Base-by-base conservation (phyloP, 1,284 basidiomycete species). In the Mycena sp. region DNA sequence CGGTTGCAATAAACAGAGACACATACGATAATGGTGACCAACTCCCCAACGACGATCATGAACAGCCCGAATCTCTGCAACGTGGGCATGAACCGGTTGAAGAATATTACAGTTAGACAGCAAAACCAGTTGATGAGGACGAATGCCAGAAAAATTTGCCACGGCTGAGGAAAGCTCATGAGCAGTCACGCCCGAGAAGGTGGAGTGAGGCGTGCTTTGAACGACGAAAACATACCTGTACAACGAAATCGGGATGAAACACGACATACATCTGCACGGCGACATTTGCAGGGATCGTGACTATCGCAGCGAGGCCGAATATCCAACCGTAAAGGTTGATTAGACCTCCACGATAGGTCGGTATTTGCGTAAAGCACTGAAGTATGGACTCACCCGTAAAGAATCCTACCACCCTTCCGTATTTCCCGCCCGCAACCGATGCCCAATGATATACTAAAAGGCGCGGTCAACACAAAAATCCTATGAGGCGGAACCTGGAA, bases 371-470 rank as follows among this genome's bases (percentile, higher is more conserved):
- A 12, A 50, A 48, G 23, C 29, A 48, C 32, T 23, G 49, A 48
- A 48, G 37, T 45, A 28, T 35, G 35, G 45, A 37, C 59, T 55
- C 45, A 19, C 59, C 59, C 26, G 59, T 55, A 30, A 61, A 61
- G 25, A 61, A 61, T 41, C 59, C 59, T 21, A 54, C 11, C 29
- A 23, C 59, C 26, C 59, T 54, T 43, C 59, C 59, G 44, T 61
- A 61, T 54, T 61, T 55, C 28, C 52, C 59, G 29, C 59, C 59
- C 17, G 59, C 44, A 49, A 61, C 52, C 52, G 59, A 55, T 49
- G 59, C 35, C 59, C 59, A 61, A 50, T 61, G 59, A 38, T 61
- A 61, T 41, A 61, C 59, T 61, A 16, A 53, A 54, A 53, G 12
- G n/a, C 23, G 32, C 28, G 23, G 32, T 59, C 23, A 52, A 41